Evolutionary conservation across 805 yeast genomes (phyloP), one percentile per base, ranked within the genome.

Genomic region (Zygosaccharomyces bisporus): DNA sequence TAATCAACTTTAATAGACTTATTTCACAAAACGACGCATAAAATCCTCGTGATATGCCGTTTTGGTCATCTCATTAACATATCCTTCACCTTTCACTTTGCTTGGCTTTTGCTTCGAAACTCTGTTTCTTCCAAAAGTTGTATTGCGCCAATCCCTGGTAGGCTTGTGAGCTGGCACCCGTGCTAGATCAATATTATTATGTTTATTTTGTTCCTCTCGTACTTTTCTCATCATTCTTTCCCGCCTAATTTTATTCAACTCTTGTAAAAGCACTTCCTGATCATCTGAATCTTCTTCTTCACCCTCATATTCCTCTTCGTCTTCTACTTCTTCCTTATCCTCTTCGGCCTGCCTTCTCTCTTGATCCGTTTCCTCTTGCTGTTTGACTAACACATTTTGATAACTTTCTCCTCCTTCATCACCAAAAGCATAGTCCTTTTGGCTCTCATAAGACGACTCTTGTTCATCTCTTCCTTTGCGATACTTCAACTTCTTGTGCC

Each of bases 401-500:
- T n/a, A n/a, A n/a, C n/a, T n/a, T n/a, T n/a, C n/a, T n/a, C n/a
- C n/a, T n/a, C n/a, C n/a, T n/a, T n/a, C n/a, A n/a, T 51, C 31
- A 27, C 7, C 31, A 27, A 6, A 3, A 3, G 16, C 45, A 43
- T 44, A 33, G 9, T 39, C 42, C 19, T 41, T 35, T 27, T 45
- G 34, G 25, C 23, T 24, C 20, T 33, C 41, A 27, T 44, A 48
- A 18, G 27, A 3, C 4, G 10, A 37, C 24, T 27, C 13, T n/a
- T 24, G 29, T 6, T 4, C 23, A 30, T 34, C 17, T 39, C 67
- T 70, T 48, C 41, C 55, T 36, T 64, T 69, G 36, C 83, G 59
- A 44, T 57, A 72, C 53, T 81, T 81, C 42, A 81, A 56, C 59
- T 69, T 69, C 25, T 68, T 70, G 45, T 81, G 83, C 1, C 78